Conservation (phyloP, 331 rosid species). For the Phaseolus coccineus region DNA sequence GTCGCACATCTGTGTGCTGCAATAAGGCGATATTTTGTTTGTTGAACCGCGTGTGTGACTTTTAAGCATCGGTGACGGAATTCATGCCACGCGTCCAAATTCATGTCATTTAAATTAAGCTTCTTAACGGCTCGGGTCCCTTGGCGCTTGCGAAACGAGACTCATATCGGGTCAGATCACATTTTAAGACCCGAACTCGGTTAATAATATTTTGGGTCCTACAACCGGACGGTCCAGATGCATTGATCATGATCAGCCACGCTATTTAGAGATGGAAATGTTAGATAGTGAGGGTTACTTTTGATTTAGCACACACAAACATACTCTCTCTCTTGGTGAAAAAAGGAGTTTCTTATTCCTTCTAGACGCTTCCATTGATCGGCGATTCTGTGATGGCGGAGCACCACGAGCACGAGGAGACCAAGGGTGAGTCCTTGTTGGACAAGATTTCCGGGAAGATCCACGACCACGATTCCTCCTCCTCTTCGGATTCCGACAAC, state of each 20-base stretch:
- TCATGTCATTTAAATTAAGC: not conserved
- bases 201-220: not conserved
- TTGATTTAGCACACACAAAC: not conserved
- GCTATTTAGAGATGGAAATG: constrained; percentile 40
- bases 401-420: constrained; percentile 49
- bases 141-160: constrained; percentile 31
- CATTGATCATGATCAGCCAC: not conserved
- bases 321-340: not conserved
- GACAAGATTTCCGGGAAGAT: constrained; percentile 72
- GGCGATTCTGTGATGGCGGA: constrained; percentile 50
- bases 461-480: constrained; percentile 65
- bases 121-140: constrained; percentile 38
- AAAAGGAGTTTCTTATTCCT: constrained; percentile 38
- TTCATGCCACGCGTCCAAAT: constrained; percentile 41
- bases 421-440: constrained; percentile 46
- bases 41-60: constrained; percentile 22
- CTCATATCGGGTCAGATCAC: not conserved
- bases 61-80: not conserved
- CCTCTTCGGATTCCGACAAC: constrained; percentile 72
- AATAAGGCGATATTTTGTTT: not conserved
- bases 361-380: constrained; percentile 46
- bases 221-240: constrained; percentile 31
- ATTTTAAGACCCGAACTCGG: not conserved
- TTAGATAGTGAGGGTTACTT: not conserved
- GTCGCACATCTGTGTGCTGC: constrained; percentile 30